Base-by-base conservation (phyloP, 768 basidiomycete species). In the Paxillus involutus region DNA sequence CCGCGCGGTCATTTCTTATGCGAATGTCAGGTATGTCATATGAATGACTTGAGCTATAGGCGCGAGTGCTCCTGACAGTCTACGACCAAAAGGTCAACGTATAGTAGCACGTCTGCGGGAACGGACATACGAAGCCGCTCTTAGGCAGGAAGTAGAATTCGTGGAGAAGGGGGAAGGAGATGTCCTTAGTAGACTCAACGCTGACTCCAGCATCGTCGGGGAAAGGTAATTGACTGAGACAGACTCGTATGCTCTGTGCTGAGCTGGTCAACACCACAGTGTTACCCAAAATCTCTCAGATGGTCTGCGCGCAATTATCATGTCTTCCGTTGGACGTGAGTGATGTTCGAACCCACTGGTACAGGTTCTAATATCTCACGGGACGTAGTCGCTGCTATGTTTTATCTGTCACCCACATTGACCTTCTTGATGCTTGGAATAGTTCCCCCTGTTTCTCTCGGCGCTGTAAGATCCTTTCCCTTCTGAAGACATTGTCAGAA, bases 121-220 rank as follows among this genome's bases (percentile, higher is more conserved):
- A 71, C 78, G 81, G 45, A 91, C 89, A 16, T 98, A 93, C 67
- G 75, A 80, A 7, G 89, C 91, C n/a, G 83, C 93, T 3, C 76
- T 98, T 7, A 80, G 77, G 49, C 93, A 97, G 70, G 95, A 98
- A 69, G 88, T 96, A 26, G 94, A 96, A 68, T 95, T 86, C 68
- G 91, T 95, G 6, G 95, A 97, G 68, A 82, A 82, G 36, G 92
- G 92, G 2, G 93, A 95, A 57, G 96, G 96, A 8, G 96, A 99
- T 67, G 90, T 97, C 9, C 75, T 98, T 42, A 95, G 93, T 69
- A 77, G 96, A 51, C 77, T 98, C 32, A 94, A 90, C 53, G 88
- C 88, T 1, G 96, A 99, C 67, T 91, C 91, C 6, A 91, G 85
- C 59, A 91, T 98, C 59, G 91, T 98, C 40, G 96, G 96, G 41